Conservation (phyloP, 805 yeast genomes). For the Lipomyces japonicus region DNA sequence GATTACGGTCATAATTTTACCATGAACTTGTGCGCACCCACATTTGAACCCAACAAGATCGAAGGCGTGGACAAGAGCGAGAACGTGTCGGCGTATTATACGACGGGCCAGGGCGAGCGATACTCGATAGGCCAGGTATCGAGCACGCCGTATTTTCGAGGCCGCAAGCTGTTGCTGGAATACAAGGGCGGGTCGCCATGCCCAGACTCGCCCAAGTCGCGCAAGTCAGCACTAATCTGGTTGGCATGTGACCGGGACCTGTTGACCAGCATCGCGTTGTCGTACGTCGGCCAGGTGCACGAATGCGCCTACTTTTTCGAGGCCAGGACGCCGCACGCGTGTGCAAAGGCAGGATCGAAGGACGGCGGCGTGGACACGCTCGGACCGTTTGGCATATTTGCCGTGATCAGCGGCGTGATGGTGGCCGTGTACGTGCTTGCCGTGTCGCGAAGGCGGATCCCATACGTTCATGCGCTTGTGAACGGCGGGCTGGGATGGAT, state of each 20-base stretch:
- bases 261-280: slow-evolving; percentile 49
- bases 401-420: slow-evolving; percentile 22
- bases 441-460: slow-evolving; percentile 24
- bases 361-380: slow-evolving; percentile 59
- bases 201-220: slow-evolving; percentile 45
- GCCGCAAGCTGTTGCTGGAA: slow-evolving; percentile 64
- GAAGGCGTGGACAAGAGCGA: slow-evolving; percentile 30
- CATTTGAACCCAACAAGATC: slow-evolving; percentile 42
- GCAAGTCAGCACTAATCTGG: slow-evolving; percentile 62
- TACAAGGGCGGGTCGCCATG: slow-evolving; percentile 60
- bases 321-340: slow-evolving; percentile 78
- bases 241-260: slow-evolving; percentile 79
- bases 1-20: slow-evolving; percentile 72
- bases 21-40: slow-evolving; percentile 60
- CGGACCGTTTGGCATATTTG: slow-evolving; percentile 55
- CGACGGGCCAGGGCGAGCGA: slow-evolving; percentile 44
- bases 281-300: slow-evolving; percentile 66
- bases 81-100: slow-evolving; percentile 56
- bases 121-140: slow-evolving; percentile 52
- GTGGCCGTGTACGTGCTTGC: slow-evolving; percentile 22
- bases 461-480: slow-evolving; percentile 22
- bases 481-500: slow-evolving; percentile 10
- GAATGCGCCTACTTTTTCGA: slow-evolving; percentile 84
- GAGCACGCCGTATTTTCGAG: slow-evolving; percentile 62
- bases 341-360: slow-evolving; percentile 53